Conservation (phyloP, 2,329 filamentous ascomycete species). For the Colletotrichum horii region DNA sequence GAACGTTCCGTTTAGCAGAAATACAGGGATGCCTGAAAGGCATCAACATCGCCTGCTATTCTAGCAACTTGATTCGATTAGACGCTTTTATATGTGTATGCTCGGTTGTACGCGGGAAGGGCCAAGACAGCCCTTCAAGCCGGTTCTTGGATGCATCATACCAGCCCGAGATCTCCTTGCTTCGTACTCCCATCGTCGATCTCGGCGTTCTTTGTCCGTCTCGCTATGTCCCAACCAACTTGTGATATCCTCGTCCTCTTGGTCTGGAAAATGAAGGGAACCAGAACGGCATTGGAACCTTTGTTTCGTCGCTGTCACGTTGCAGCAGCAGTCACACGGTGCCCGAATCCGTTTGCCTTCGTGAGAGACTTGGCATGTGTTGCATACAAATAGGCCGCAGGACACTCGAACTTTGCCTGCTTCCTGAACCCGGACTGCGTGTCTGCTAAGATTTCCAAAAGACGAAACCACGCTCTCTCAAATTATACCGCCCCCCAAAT, state of each 20-base stretch:
- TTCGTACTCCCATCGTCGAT: not conserved
- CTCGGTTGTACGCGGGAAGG: not conserved
- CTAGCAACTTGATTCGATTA: not conserved
- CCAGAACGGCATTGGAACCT: not conserved
- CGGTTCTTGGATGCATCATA: not conserved
- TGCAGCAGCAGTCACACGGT: not conserved
- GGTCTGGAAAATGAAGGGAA: not conserved
- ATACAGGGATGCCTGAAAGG: not conserved
- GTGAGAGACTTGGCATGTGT: not conserved
- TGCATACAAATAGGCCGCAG: not conserved
- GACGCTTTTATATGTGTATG: not conserved
- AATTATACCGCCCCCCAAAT: fast-evolving
- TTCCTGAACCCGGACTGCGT: not conserved
- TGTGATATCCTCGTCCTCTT: not conserved
- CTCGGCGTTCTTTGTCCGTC: not conserved
- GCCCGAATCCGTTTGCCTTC: not conserved
- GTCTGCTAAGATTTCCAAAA: not conserved
- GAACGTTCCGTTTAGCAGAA: not conserved
- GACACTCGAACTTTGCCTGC: not conserved
- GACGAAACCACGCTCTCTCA: not conserved
- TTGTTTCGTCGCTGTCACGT: not conserved
- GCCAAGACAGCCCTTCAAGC: not conserved
- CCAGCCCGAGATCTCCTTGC: not conserved
- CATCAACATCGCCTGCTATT: not conserved
- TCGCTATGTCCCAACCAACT: not conserved